Evolutionary conservation across 2,329 filamentous ascomycete genomes (phyloP).

Genomic region (Botrytis medusae): DNA sequence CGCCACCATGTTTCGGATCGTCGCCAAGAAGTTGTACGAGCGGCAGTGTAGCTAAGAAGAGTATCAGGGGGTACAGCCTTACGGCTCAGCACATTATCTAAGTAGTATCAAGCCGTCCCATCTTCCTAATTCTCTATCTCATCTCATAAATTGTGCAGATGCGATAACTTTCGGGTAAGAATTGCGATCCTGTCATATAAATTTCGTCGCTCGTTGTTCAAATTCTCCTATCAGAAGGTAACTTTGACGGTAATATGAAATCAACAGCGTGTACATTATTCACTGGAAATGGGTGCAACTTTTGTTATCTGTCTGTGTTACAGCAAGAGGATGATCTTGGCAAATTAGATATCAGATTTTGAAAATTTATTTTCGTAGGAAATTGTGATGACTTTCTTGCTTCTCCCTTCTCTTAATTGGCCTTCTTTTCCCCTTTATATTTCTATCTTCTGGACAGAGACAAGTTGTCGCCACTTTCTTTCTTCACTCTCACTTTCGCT

Average conservation of each 20-base stretch:
- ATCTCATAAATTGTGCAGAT: background rate
- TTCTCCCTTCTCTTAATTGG: background rate
- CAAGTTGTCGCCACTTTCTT: background rate
- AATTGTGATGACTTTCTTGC: background rate
- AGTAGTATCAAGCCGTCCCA: background rate
- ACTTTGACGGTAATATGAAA: background rate
- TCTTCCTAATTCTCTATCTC: background rate
- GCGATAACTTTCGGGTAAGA: background rate
- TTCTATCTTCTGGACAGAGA: background rate
- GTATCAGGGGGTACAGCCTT: slow-evolving; percentile 8
- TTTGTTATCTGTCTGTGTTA: background rate
- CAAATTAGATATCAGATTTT: background rate
- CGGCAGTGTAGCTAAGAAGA: background rate
- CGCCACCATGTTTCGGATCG: slow-evolving; percentile 11
- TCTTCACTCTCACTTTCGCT: background rate
- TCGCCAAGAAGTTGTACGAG: background rate
- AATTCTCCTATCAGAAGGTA: background rate
- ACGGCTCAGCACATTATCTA: background rate
- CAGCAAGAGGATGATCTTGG: background rate
- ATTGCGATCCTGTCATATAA: background rate
- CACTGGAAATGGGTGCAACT: background rate
- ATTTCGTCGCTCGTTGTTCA: background rate
- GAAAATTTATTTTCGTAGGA: background rate
- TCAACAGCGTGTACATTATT: background rate
- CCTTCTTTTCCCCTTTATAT: background rate